Conservation (phyloP, 2,329 filamentous ascomycete species). For the Fusarium brevicatenulatum region DNA sequence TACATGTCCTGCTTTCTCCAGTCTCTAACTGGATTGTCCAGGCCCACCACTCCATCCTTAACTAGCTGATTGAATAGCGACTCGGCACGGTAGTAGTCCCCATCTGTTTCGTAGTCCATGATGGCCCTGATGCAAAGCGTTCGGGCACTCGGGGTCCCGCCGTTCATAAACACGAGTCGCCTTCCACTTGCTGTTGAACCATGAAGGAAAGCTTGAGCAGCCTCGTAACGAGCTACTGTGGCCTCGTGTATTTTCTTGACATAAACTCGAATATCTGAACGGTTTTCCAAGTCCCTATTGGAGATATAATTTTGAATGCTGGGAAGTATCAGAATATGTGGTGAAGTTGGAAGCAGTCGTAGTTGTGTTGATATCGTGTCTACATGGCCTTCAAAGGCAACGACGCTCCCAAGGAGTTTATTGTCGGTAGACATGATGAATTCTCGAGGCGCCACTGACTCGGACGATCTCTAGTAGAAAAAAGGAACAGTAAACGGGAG, state of each 20-base stretch:
- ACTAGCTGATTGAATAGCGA: slow-evolving; percentile 61
- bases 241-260: slow-evolving; percentile 64
- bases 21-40: slow-evolving; percentile 42
- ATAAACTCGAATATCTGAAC: slow-evolving; percentile 49
- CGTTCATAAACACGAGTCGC: slow-evolving; percentile 69
- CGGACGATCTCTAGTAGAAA: slow-evolving; percentile 14
- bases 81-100: slow-evolving; percentile 61
- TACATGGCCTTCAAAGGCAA: slow-evolving; percentile 68
- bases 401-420: slow-evolving; percentile 58
- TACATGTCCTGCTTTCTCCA: slow-evolving; percentile 36
- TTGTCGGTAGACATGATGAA: slow-evolving; percentile 42
- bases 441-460: slow-evolving; percentile 25
- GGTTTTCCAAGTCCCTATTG: slow-evolving; percentile 42
- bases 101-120: slow-evolving; percentile 61
- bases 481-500: slow-evolving; percentile 1
- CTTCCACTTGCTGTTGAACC: slow-evolving; percentile 58
- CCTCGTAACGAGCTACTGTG: slow-evolving; percentile 56
- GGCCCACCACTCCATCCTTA: slow-evolving; percentile 59
- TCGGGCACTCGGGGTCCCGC: slow-evolving; percentile 66
- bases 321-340: slow-evolving; percentile 68
- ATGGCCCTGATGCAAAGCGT: slow-evolving; percentile 65
- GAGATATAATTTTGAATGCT: slow-evolving; percentile 59
- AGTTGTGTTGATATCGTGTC: slow-evolving; percentile 68
- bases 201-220: slow-evolving; percentile 62
- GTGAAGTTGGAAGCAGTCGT: slow-evolving; percentile 66